A percentile compares a stretch with the other conserved stretches of the same genome.
These are phyloP conservation scores for Lentinula sp. DNA, from an alignment of 768 basidiomycete genomes.

Conservation along the genomic window DNA sequence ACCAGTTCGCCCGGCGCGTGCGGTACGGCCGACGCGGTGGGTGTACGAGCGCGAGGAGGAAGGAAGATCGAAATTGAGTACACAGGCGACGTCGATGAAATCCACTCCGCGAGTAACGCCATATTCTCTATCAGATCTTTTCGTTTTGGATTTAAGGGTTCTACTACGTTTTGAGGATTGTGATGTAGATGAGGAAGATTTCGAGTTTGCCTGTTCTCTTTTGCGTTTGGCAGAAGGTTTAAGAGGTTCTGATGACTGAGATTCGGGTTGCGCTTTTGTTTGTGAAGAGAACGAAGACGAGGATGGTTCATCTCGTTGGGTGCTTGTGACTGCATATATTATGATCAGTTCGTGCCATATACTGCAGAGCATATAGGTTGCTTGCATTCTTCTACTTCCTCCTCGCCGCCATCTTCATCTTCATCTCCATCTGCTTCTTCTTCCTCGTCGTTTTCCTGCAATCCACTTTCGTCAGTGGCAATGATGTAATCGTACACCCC, in stretches of 20 bases:
- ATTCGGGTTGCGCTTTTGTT: constrained; percentile 41
- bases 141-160: neutral
- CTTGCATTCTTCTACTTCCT: constrained; percentile 34
- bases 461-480: constrained; percentile 84
- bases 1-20: constrained; percentile 90
- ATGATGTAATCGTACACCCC: constrained; percentile 99
- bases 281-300: constrained; percentile 29
- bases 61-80: constrained; percentile 98
- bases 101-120: constrained; percentile 95
- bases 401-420: constrained; percentile 41
- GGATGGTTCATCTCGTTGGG: constrained; percentile 38
- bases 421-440: constrained; percentile 42
- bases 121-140: constrained; percentile 65
- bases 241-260: constrained; percentile 10
- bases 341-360: too few relatives aligned
- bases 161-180: constrained; percentile 14
- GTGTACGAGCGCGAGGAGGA: constrained; percentile 82
- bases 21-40: constrained; percentile 94
- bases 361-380: neutral
- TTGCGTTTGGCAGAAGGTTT: constrained; percentile 22
- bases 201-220: neutral
- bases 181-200: neutral
- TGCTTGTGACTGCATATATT: constrained; percentile 41
- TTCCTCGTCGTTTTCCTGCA: constrained; percentile 54
- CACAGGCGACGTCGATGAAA: constrained; percentile 94